These are phyloP conservation scores for Chrysanthemum makinoi DNA, from an alignment of 129 eudicot genomes.

Conservation along the genomic window DNA sequence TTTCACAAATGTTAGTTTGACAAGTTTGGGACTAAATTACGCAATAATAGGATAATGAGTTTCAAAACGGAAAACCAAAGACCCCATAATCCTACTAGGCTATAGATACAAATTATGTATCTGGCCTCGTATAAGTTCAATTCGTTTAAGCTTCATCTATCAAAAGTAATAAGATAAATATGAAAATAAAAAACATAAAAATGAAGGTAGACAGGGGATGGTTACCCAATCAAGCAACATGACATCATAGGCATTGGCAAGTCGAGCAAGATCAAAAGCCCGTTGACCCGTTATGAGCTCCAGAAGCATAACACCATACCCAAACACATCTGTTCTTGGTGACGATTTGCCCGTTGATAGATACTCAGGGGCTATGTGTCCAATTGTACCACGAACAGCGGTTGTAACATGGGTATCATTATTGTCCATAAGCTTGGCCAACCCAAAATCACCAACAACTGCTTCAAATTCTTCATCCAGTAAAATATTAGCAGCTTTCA, in stretches of 20 bases:
- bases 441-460: conserved; percentile 71
- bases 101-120: too few relatives aligned
- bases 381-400: conserved; percentile 76
- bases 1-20: too few relatives aligned
- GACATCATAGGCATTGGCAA: conserved; percentile 64
- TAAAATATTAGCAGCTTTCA: conserved; percentile 73
- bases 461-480: conserved; percentile 82
- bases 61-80: too few relatives aligned
- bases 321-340: conserved; percentile 81
- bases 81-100: too few relatives aligned
- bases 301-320: conserved; percentile 82
- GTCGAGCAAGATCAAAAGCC: conserved; percentile 71
- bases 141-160: too few relatives aligned
- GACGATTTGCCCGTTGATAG: conserved; percentile 75
- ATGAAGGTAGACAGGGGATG: background rate
- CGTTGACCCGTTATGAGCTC: conserved; percentile 81
- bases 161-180: background rate
- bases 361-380: conserved; percentile 84
- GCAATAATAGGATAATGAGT: too few relatives aligned
- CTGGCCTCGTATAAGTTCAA: too few relatives aligned
- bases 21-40: too few relatives aligned
- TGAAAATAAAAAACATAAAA: background rate
- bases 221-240: conserved; percentile 79
- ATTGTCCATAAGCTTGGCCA: conserved; percentile 79
- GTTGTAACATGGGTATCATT: conserved; percentile 86